phyloP scores from a whole-genome alignment of 2,329 filamentous ascomycete species.

The Orbilia brochopaga region DNA sequence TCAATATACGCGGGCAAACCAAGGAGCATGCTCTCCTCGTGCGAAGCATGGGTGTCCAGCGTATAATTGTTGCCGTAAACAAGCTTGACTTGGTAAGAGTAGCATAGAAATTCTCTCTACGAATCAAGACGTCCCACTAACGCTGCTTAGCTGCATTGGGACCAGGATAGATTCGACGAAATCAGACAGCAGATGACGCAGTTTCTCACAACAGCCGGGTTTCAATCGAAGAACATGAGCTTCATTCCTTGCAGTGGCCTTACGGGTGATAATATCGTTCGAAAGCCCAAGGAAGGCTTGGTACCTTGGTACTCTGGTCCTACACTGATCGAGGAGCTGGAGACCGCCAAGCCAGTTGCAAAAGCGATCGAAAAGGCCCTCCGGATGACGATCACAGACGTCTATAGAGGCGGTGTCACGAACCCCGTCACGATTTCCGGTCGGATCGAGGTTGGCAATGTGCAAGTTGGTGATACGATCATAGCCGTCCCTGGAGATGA shows the following conservation, averaged over 20 bases:
- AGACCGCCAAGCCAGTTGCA: slow-evolving; percentile 75
- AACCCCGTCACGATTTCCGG: slow-evolving; percentile 86
- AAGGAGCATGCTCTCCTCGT: slow-evolving; percentile 89
- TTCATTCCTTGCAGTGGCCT: slow-evolving; percentile 92
- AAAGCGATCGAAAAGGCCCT: slow-evolving; percentile 78
- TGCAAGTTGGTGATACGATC: slow-evolving; percentile 83
- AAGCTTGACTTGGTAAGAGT: slow-evolving; percentile 79
- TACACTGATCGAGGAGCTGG: slow-evolving; percentile 82
- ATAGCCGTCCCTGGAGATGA: slow-evolving; percentile 81
- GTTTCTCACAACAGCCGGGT: slow-evolving; percentile 82
- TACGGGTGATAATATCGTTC: slow-evolving; percentile 82
- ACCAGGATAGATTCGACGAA: slow-evolving; percentile 78
- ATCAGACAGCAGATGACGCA: slow-evolving; percentile 82
- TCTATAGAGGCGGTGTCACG: slow-evolving; percentile 78
- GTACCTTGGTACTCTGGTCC: slow-evolving; percentile 77
- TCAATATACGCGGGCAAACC: slow-evolving; percentile 80
- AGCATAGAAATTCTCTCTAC: not conserved
- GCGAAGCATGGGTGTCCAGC: slow-evolving; percentile 86
- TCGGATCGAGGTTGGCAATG: slow-evolving; percentile 78
- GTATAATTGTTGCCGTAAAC: slow-evolving; percentile 88
- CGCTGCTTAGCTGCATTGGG: slow-evolving; percentile 70
- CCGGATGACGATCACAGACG: slow-evolving; percentile 83
- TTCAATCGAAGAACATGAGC: slow-evolving; percentile 77
- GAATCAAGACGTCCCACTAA: not conserved
- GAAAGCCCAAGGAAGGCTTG: slow-evolving; percentile 62